Conservation (phyloP, 163 green algal species). For the Prototheca wickerhamii region DNA sequence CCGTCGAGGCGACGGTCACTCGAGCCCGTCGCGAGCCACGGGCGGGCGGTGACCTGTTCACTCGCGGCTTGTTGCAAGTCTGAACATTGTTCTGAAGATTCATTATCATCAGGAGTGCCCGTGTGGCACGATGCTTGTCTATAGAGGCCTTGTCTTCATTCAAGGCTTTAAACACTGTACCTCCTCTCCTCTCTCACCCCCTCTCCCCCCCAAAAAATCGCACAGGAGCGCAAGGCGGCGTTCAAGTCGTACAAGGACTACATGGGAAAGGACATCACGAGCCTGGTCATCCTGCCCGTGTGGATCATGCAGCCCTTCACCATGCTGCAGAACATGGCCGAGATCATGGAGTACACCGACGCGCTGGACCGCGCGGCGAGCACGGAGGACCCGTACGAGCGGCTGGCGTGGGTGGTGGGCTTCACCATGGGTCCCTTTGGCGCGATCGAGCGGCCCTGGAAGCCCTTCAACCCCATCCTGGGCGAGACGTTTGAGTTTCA, state of each 20-base stretch:
- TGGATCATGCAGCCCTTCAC: conserved; percentile 98
- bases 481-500: conserved; percentile 91
- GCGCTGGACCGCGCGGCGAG: conserved; percentile 72
- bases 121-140: conserved; percentile 6
- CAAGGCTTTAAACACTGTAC: not conserved
- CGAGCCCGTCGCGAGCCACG: too few species aligned
- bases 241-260: conserved; percentile 71
- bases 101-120: too few species aligned
- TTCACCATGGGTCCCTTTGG: conserved; percentile 87
- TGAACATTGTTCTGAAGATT: too few species aligned
- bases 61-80: too few species aligned
- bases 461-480: conserved; percentile 98
- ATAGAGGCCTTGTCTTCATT: not conserved
- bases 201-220: too few species aligned
- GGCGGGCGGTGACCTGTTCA: too few species aligned
- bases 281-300: conserved; percentile 85
- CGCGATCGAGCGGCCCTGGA: conserved; percentile 82
- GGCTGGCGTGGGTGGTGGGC: conserved; percentile 69
- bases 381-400: conserved; percentile 64
- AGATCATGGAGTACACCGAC: conserved; percentile 97
- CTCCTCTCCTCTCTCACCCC: not conserved
- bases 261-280: conserved; percentile 93
- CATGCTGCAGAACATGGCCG: conserved; percentile 86
- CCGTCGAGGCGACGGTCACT: too few species aligned
- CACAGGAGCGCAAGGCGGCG: conserved; percentile 39